Conservation (phyloP, 208 protist species). For the Leishmania guyanensis region DNA sequence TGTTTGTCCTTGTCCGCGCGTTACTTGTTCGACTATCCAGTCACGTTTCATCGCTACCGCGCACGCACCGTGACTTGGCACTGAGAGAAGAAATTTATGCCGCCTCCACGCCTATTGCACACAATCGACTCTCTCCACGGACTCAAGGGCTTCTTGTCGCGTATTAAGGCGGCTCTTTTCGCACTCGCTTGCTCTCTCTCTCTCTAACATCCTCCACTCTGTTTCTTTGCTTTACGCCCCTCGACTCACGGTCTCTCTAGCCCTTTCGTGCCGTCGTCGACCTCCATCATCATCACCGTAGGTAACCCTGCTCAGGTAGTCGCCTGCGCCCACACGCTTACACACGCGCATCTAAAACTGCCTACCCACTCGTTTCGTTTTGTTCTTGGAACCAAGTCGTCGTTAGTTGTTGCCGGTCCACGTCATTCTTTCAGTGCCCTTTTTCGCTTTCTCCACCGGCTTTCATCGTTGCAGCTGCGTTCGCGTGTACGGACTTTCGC, state of each 20-base stretch:
- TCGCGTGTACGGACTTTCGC: too few species aligned
- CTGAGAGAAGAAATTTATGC: neutral
- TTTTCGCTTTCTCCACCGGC: too few species aligned
- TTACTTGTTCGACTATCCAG: neutral
- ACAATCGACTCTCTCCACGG: neutral
- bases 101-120: neutral
- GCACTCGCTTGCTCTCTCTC: neutral
- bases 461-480: too few species aligned
- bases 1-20: too few species aligned
- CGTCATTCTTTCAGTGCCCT: too few species aligned
- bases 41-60: neutral
- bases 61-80: neutral
- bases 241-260: neutral
- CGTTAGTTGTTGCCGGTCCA: too few species aligned
- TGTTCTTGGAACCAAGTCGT: neutral
- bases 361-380: neutral
- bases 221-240: neutral
- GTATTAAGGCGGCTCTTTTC: neutral
- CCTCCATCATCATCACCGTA: neutral
- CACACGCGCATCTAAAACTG: neutral
- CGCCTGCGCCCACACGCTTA: neutral
- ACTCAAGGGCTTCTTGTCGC: neutral
- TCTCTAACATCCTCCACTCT: neutral
- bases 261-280: neutral
- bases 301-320: neutral